phyloP scores from a whole-genome alignment of 306 rosid genomes.

The Cicer chorassanicum region DNA sequence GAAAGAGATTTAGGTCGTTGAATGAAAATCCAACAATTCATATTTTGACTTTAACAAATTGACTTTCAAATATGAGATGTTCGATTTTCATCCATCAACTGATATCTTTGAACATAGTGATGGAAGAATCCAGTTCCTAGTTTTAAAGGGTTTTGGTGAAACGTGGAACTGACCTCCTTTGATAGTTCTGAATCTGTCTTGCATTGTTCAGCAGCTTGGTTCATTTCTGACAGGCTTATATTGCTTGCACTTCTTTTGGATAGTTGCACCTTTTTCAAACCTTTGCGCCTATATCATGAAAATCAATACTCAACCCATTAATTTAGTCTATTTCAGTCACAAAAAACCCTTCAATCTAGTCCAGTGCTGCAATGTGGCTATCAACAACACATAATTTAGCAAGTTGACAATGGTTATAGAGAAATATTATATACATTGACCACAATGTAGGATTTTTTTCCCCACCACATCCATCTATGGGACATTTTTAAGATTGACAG shows the following conservation, averaged over 20 bases:
- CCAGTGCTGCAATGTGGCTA: neutral
- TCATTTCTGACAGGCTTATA: constrained; percentile 37
- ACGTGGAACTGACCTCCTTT: constrained; percentile 51
- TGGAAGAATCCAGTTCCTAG: neutral
- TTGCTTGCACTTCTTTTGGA: constrained; percentile 43
- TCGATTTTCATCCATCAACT: neutral
- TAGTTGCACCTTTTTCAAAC: constrained; percentile 47
- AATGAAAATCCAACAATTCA: too few relatives aligned
- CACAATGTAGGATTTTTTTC: neutral
- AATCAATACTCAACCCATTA: constrained; percentile 32
- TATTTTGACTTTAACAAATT: too few relatives aligned
- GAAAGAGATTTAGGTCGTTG: too few relatives aligned
- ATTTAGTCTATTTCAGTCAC: neutral
- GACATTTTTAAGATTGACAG: too few relatives aligned
- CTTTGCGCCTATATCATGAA: constrained; percentile 51
- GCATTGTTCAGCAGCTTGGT: constrained; percentile 36
- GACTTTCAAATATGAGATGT: neutral
- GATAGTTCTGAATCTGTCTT: constrained; percentile 44
- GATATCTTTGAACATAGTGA: neutral
- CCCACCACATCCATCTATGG: too few relatives aligned
- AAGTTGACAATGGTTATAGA: neutral
- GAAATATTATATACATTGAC: neutral
- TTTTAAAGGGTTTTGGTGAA: neutral
- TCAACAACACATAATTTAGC: neutral
- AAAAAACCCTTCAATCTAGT: neutral